phyloP scores from a whole-genome alignment of 176 grass and related monocot species.

The Carex myosuroides region DNA sequence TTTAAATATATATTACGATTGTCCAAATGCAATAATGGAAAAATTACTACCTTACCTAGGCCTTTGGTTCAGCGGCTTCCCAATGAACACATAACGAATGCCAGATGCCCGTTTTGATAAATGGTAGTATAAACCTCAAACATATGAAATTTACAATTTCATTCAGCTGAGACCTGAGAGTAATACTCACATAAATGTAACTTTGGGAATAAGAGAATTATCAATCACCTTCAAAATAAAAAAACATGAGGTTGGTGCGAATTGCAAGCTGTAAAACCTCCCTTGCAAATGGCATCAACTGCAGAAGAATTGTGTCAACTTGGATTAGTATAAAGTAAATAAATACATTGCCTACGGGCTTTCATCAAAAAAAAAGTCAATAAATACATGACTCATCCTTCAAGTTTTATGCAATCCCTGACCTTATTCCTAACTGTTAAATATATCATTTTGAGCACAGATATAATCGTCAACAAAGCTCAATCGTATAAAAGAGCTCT shows the following conservation, averaged over 20 bases:
- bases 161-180: slow-evolving; percentile 22
- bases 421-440: neutral
- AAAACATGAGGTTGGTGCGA: slow-evolving; percentile 91
- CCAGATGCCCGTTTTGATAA: slow-evolving; percentile 84
- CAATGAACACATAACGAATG: slow-evolving; percentile 97
- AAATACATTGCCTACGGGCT: neutral
- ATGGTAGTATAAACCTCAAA: slow-evolving; percentile 96
- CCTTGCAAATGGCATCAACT: slow-evolving; percentile 82
- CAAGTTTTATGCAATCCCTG: neutral
- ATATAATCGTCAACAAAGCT: neutral
- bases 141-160: slow-evolving; percentile 27
- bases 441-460: neutral
- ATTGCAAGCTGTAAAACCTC: slow-evolving; percentile 78
- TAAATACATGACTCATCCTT: neutral
- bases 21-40: neutral
- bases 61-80: slow-evolving; percentile 90
- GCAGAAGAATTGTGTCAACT: neutral
- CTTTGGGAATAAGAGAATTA: slow-evolving; percentile 7
- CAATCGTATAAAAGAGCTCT: neutral
- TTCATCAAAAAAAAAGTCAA: neutral
- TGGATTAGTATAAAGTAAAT: neutral
- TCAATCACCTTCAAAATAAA: slow-evolving; percentile 95
- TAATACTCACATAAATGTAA: slow-evolving; percentile 25
- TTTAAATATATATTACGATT: neutral
- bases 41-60: slow-evolving; percentile 50